A percentile compares a stretch with the other conserved stretches of the same genome.
phyloP scores from a whole-genome alignment of 345 rosid species.

The Alliaria petiolata region DNA sequence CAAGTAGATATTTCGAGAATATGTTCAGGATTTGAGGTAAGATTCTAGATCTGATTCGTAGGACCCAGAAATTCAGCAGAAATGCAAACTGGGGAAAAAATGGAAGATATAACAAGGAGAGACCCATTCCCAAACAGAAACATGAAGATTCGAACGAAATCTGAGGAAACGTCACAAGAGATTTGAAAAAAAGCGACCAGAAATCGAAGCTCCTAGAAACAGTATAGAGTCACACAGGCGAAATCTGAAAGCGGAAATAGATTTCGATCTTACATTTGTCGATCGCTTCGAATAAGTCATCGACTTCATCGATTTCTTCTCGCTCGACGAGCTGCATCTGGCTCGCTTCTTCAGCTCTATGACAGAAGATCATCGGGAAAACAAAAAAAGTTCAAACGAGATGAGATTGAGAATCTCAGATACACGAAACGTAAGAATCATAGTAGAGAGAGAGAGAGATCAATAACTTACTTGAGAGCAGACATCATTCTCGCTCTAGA shows the following conservation, averaged over 20 bases:
- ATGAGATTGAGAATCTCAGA: neutral
- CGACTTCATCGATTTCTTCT: conserved; percentile 64
- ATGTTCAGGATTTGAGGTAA: neutral
- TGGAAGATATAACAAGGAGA: neutral
- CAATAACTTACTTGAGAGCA: conserved; percentile 59
- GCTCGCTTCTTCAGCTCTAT: conserved; percentile 63
- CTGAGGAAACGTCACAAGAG: neutral
- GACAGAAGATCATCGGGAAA: neutral
- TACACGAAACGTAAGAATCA: neutral
- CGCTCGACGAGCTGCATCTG: conserved; percentile 75
- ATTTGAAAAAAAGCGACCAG: neutral
- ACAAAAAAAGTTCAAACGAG: neutral
- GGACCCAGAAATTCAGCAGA: neutral
- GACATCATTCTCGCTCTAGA: conserved; percentile 51
- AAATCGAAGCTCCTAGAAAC: neutral
- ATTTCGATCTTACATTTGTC: conserved; percentile 50
- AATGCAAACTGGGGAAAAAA: neutral
- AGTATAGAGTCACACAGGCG: neutral
- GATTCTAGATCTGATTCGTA: neutral
- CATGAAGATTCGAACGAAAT: neutral
- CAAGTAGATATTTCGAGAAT: neutral
- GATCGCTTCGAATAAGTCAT: conserved; percentile 69
- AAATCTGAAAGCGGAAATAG: neutral
- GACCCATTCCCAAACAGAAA: neutral
- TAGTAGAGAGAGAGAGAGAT: neutral